phyloP scores from a whole-genome alignment of 305 asterid genomes.

The Fraxinus ornus region DNA sequence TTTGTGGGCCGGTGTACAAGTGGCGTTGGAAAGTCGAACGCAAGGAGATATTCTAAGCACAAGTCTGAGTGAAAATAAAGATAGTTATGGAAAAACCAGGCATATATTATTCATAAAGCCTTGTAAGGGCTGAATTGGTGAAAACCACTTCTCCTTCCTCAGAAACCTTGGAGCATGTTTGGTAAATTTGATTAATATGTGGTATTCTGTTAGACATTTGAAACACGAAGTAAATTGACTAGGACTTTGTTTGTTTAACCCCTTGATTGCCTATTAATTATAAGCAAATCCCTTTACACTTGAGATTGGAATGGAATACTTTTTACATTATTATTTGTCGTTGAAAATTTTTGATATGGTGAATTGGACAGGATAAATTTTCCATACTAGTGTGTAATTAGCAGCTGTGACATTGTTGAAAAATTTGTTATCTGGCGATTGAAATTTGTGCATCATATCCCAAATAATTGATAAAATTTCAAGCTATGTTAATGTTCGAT shows the following conservation, averaged over 20 bases:
- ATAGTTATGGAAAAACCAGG: background rate
- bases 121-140: background rate
- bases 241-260: background rate
- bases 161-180: no score
- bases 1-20: slow-evolving; percentile 74
- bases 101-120: background rate
- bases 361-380: no score
- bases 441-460: no score
- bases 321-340: no score
- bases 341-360: no score
- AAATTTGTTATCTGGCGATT: no score
- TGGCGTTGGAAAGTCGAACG: slow-evolving; percentile 30
- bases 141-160: background rate
- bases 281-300: no score
- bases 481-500: background rate
- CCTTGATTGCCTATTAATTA: background rate
- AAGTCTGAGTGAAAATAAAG: slow-evolving; percentile 47
- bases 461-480: background rate
- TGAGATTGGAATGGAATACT: background rate
- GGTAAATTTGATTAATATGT: background rate
- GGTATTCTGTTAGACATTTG: background rate
- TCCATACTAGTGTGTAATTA: no score
- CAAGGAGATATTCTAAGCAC: slow-evolving; percentile 40
- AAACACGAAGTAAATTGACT: background rate
- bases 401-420: no score